Base-by-base conservation (phyloP, 2,329 filamentous ascomycete species). In the Hymenoscyphus scutula region DNA sequence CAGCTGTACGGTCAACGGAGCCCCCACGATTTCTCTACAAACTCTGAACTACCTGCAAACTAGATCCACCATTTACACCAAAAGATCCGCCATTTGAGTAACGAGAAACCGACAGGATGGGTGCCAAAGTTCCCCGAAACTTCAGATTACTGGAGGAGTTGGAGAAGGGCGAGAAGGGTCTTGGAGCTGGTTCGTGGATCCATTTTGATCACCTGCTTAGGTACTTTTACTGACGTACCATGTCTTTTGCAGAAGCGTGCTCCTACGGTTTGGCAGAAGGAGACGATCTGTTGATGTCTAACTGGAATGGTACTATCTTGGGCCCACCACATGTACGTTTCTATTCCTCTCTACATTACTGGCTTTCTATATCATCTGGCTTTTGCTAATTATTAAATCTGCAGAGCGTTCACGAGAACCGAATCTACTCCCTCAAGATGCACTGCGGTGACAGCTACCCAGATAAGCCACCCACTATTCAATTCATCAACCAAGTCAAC, bases 281-380 rank as follows among this genome's bases (percentile, higher is more conserved):
- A 56, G 93, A 97, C 74, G 95, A 99, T 74, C 85, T 97, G 68
- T 86, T 95, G 77, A 97, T 99, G 93, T 94, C 90, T 67, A 92
- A 97, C 82, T 99, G 95, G 95, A 97, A 96, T 74, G 95, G 94
- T 73, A 99, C 95, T 17, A 98, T 99, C 69, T 87, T 97, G 57
- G 95, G 95, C 1, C 95, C 95, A 70, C 94, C 95, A 76, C 93
- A 98, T 77, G 95, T 97, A 82, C 74, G 90, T 80, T 41, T 19
- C 19, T n/a, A 34, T 54, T 45, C 17, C 56, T 48, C 10, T 37
- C 56, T 25, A 56, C 38, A 17, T 55, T 62, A 59, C 38, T 5
- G 11, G n/a, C 37, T 41, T 19, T 51, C 34, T 27, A 51, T 5
- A 23, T 5, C 1, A 29, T 6, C 59, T 15, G 41, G 15, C 2